phyloP scores from a whole-genome alignment of 768 basidiomycete genomes.

The Butyriboletus loyo region DNA sequence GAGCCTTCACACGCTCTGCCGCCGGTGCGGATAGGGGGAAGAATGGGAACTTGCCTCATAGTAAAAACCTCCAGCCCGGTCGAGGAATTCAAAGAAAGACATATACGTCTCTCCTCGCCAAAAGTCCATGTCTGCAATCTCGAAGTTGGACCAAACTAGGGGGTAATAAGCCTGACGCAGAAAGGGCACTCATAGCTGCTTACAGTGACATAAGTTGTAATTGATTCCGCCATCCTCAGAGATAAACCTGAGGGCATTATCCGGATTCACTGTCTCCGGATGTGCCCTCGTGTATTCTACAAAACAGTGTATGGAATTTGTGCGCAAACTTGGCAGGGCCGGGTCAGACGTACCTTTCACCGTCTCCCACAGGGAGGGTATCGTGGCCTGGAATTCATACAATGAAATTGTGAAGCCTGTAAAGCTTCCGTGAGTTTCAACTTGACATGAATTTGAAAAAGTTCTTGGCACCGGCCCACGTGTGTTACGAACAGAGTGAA shows the following conservation, averaged over 20 bases:
- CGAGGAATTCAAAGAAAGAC: conserved; percentile 82
- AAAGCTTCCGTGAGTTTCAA: not conserved
- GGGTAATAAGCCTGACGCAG: not conserved
- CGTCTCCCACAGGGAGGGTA: conserved; percentile 59
- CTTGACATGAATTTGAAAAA: not conserved
- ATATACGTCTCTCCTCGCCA: conserved; percentile 82
- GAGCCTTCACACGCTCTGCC: not conserved
- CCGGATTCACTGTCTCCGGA: conserved; percentile 49
- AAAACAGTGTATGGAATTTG: conserved; percentile 37
- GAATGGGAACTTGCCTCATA: conserved; percentile 59
- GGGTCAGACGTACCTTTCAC: conserved; percentile 47
- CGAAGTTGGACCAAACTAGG: conserved; percentile 91
- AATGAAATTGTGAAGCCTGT: conserved; percentile 62
- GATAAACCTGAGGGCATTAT: conserved; percentile 59
- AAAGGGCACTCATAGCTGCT: conserved; percentile 15
- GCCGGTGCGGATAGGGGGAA: not conserved
- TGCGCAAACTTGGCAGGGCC: conserved; percentile 26
- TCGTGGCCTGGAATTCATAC: conserved; percentile 60
- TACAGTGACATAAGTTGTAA: conserved; percentile 68
- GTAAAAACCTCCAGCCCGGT: conserved; percentile 80
- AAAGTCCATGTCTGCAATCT: conserved; percentile 82
- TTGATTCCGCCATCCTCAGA: conserved; percentile 60
- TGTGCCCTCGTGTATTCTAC: conserved; percentile 32
- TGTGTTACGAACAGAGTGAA: not conserved
- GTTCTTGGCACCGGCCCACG: not conserved